Percentiles rank a stretch among this genome's conserved stretches.
Evolutionary conservation across 2,329 filamentous ascomycete species (phyloP).

Genomic region (Aspergillus vadensis): DNA sequence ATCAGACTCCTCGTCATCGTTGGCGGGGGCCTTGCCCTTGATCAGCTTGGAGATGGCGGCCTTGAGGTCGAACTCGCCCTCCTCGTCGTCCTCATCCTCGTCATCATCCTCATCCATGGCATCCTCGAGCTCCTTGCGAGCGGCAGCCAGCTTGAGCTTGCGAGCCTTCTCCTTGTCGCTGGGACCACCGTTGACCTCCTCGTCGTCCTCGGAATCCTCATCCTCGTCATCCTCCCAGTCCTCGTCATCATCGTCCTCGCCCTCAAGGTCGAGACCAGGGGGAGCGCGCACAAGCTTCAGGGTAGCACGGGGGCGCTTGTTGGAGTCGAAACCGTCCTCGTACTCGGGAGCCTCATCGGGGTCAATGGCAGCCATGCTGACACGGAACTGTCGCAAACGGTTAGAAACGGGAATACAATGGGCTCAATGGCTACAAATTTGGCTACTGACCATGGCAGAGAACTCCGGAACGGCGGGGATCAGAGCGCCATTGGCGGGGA

Average conservation of each 20-base stretch:
- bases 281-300: slow-evolving; percentile 85
- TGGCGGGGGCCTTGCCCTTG: slow-evolving; percentile 70
- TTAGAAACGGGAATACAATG: slow-evolving; percentile 1
- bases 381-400: slow-evolving; percentile 70
- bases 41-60: slow-evolving; percentile 58
- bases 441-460: slow-evolving; percentile 74
- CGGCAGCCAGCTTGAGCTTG: slow-evolving; percentile 78
- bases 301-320: slow-evolving; percentile 72
- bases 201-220: slow-evolving; percentile 65
- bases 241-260: slow-evolving; percentile 59
- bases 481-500: slow-evolving; percentile 80
- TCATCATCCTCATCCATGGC: slow-evolving; percentile 61
- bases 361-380: slow-evolving; percentile 98
- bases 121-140: slow-evolving; percentile 75
- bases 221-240: slow-evolving; percentile 50
- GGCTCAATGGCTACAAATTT: background rate
- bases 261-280: slow-evolving; percentile 57
- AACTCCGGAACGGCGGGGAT: slow-evolving; percentile 78
- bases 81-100: slow-evolving; percentile 63
- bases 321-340: slow-evolving; percentile 63
- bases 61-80: slow-evolving; percentile 59
- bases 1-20: slow-evolving; percentile 61
- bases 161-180: slow-evolving; percentile 89
- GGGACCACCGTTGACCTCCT: slow-evolving; percentile 84
- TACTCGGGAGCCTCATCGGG: slow-evolving; percentile 74